Evolutionary conservation across 495 filamentous ascomycete species (phyloP).

Genomic region (Neurospora intermedia): DNA sequence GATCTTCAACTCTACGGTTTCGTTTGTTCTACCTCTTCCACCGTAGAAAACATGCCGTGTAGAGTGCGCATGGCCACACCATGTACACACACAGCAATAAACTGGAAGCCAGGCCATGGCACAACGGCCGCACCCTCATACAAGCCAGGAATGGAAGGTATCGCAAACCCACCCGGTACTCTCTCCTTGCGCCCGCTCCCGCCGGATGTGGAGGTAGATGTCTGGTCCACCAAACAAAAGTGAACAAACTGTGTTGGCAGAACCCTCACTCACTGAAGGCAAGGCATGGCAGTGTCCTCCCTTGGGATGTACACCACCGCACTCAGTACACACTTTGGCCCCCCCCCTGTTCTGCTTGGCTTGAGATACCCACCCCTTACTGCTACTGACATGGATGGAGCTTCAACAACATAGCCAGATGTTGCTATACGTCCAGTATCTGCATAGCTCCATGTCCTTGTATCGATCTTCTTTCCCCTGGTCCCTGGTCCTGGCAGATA

Average conservation of each 20-base stretch:
- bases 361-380: neutral
- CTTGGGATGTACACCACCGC: neutral
- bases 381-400: neutral
- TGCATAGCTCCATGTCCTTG: neutral
- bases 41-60: conserved; percentile 4
- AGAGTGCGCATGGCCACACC: conserved; percentile 1
- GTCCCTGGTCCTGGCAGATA: neutral
- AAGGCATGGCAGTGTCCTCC: neutral
- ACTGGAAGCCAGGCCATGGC: neutral
- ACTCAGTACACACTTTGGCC: neutral
- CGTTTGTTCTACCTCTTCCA: conserved; percentile 9
- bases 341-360: neutral
- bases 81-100: neutral
- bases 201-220: conserved; percentile 6
- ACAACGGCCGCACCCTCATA: conserved; percentile 3
- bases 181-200: conserved; percentile 4
- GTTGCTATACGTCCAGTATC: neutral
- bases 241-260: conserved; percentile 14
- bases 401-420: neutral
- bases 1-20: neutral
- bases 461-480: neutral
- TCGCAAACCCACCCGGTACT: conserved; percentile 9
- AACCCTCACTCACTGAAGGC: neutral
- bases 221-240: conserved; percentile 13
- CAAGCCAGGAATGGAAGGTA: conserved; percentile 5